These are phyloP conservation scores for Amauroascus verrucosus DNA, from an alignment of 2,329 filamentous ascomycete species.

Conservation along the genomic window DNA sequence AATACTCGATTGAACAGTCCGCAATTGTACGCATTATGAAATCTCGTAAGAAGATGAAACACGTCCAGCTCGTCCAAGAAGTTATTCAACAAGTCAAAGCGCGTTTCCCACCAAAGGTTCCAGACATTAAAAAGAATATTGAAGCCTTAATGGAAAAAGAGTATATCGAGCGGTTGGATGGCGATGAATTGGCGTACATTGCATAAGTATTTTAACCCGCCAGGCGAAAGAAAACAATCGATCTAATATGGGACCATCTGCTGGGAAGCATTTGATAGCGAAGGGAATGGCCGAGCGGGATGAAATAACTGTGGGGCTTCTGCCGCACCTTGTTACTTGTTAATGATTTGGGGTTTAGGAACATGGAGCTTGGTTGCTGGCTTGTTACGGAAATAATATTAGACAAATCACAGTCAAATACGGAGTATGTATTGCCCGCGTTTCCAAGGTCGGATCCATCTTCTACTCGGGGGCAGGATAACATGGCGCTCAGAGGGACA, in stretches of 20 bases:
- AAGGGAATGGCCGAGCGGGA: neutral
- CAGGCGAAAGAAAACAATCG: neutral
- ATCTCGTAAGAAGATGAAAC: conserved; percentile 97
- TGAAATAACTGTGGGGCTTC: neutral
- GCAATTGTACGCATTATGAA: conserved; percentile 99
- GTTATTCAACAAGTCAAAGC: conserved; percentile 91
- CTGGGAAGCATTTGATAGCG: neutral
- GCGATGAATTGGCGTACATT: conserved; percentile 82
- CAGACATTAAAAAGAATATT: conserved; percentile 99
- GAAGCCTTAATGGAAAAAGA: conserved; percentile 98
- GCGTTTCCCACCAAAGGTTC: conserved; percentile 83
- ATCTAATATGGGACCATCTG: neutral
- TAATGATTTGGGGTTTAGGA: neutral
- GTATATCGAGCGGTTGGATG: conserved; percentile 89
- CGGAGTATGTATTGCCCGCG: neutral
- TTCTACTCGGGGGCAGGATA: neutral
- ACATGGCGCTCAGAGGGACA: neutral
- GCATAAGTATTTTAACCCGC: conserved; percentile 47
- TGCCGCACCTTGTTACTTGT: neutral
- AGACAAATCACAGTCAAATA: neutral
- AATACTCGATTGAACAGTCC: conserved; percentile 49
- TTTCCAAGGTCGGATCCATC: neutral
- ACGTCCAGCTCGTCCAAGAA: conserved; percentile 84
- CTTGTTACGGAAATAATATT: neutral
- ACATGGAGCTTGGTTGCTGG: neutral